Evolutionary conservation across 768 basidiomycete genomes (phyloP), one percentile per base, ranked within the genome.

Genomic region (Tulasnella sp.): DNA sequence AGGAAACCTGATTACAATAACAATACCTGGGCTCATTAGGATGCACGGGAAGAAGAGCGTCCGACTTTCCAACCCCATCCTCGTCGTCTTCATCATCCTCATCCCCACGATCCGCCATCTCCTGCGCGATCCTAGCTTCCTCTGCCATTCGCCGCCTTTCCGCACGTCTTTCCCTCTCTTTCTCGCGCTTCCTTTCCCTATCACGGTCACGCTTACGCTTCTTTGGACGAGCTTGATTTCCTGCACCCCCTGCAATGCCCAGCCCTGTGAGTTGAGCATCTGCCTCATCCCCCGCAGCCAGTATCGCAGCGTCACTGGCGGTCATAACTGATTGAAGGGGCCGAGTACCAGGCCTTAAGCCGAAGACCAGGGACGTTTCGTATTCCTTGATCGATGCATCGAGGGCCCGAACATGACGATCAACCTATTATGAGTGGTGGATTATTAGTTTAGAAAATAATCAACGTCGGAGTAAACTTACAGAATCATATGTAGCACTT

Each of bases 391-490:
- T 75, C n/a, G 74, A 79, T 58, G 84, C 77, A 57, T 90, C 85
- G 20, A 91, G 68, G 34, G 83, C 71, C 20, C 80, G 77, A 25
- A 84, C 78, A 59, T 89, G 84, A 31, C 87, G 72, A 56, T 88
- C 82, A 10, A 88, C 74, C 87, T 90, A 49, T 27, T 10, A 8
- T 25, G 28, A 41, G 39, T 27, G 4, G n/a, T 13, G 25, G 12
- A 4, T 29, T 37, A n/a, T 5, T 3, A 40, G 15, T 7, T 1
- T 4, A 8, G 53, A 52, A 20, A 16, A 49, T 27, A 57, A 9
- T n/a, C n/a, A n/a, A n/a, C n/a, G n/a, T n/a, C n/a, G 46, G 45
- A 15, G 15, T 28, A 19, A 29, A 60, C 77, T 53, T 61, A 86
- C 86, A 31, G 78, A 76, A 58, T 84, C 80, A 57, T 77, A 75